These are phyloP conservation scores for Fusarium sp. DNA, from an alignment of 2,329 filamentous ascomycete genomes.

Conservation along the genomic window DNA sequence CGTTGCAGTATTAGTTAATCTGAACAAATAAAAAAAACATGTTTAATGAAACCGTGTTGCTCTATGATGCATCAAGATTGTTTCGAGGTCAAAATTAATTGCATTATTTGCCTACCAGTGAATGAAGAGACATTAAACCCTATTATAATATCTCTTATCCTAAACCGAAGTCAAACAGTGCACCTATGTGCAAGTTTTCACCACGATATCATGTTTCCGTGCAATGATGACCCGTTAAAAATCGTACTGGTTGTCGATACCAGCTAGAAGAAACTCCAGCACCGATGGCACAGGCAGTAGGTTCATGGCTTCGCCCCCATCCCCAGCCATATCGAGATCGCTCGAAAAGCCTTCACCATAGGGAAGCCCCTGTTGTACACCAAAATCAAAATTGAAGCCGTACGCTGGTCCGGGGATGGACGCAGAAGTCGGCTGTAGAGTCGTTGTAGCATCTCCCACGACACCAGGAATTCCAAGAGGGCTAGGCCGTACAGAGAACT, in stretches of 20 bases:
- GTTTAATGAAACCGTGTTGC: slow-evolving; percentile 35
- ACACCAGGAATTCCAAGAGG: slow-evolving; percentile 10
- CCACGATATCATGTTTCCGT: background rate
- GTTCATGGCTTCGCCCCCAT: slow-evolving; percentile 24
- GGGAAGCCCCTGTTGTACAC: slow-evolving; percentile 27
- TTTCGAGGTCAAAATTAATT: too few relatives aligned
- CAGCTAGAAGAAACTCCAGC: slow-evolving; percentile 51
- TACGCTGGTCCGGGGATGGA: slow-evolving; percentile 17
- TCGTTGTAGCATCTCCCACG: slow-evolving; percentile 11
- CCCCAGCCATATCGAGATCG: slow-evolving; percentile 24
- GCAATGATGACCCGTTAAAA: slow-evolving; percentile 17
- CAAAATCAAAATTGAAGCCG: slow-evolving; percentile 33
- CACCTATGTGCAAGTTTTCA: too few relatives aligned
- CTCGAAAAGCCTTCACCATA: slow-evolving; percentile 37
- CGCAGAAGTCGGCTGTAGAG: slow-evolving; percentile 22
- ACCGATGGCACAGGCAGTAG: slow-evolving; percentile 50
- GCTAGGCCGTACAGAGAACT: slow-evolving; percentile 42
- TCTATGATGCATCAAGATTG: background rate
- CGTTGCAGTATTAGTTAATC: slow-evolving; percentile 61
- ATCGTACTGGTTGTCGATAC: slow-evolving; percentile 48
- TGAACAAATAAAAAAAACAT: slow-evolving; percentile 50
- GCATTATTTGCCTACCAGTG: too few relatives aligned
- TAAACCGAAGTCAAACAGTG: too few relatives aligned
- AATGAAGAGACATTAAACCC: too few relatives aligned
- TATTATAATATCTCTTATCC: too few relatives aligned